Evolutionary conservation across 192 early-diverging fungal genomes (phyloP).

Genomic region (Globomyces pollinis-pini): DNA sequence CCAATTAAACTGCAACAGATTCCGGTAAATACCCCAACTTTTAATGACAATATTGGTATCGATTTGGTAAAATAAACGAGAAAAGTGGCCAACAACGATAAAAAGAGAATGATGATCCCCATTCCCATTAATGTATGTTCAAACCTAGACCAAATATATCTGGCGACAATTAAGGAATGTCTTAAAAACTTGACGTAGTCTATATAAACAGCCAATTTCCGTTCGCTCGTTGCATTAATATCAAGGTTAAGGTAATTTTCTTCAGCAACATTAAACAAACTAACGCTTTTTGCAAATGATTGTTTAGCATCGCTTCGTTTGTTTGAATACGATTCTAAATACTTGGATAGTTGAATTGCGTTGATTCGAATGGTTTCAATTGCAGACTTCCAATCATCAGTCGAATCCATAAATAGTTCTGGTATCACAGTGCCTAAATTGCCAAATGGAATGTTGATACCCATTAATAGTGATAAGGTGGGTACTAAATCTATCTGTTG

Average conservation of each 20-base stretch:
- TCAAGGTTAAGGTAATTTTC: conserved; percentile 8
- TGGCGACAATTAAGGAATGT: conserved; percentile 57
- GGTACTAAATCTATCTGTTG: conserved; percentile 90
- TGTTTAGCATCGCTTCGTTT: conserved; percentile 48
- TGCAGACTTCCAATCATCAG: conserved; percentile 20
- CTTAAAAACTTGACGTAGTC: conserved; percentile 50
- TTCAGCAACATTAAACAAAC: conserved; percentile 25
- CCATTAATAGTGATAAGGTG: conserved; percentile 70
- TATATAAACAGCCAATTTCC: conserved; percentile 10
- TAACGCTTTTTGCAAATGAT: conserved; percentile 28
- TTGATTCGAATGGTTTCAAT: conserved; percentile 53
- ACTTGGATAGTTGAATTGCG: conserved; percentile 60
- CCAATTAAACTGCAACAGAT: not conserved
- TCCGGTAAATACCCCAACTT: not conserved
- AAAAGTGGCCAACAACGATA: conserved; percentile 9
- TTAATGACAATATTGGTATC: not conserved
- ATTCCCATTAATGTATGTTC: conserved; percentile 67
- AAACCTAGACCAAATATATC: conserved; percentile 90
- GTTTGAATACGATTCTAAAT: conserved; percentile 50
- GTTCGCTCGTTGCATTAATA: not conserved
- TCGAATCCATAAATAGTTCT: conserved; percentile 60
- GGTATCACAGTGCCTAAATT: conserved; percentile 85
- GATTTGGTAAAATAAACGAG: not conserved
- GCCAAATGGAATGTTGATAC: conserved; percentile 86
- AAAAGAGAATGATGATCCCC: conserved; percentile 55